Conservation (phyloP, 441 rosid species). For the Corymbia calophylla region DNA sequence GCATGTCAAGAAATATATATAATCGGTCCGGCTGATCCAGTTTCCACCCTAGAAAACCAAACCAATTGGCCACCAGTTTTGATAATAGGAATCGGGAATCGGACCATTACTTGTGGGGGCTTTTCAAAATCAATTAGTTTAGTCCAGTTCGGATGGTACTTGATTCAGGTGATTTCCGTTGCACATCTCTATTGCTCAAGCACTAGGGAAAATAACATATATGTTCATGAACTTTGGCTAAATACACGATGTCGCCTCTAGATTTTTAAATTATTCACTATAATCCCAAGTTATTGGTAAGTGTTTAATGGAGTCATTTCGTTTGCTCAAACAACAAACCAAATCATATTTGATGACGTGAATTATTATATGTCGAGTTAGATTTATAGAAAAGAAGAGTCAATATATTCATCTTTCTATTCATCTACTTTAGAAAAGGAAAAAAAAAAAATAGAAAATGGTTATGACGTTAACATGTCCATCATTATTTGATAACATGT, state of each 20-base stretch:
- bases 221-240: fast-evolving
- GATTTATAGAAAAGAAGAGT: background rate
- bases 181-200: background rate
- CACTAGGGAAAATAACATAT: background rate
- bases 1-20: no score
- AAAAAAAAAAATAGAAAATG: no score
- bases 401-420: background rate
- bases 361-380: background rate
- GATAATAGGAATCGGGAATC: no score
- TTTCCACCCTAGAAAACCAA: no score
- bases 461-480: background rate
- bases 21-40: no score
- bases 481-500: background rate
- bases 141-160: no score
- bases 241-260: fast-evolving
- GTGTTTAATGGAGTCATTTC: no score
- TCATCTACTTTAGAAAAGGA: background rate
- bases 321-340: background rate
- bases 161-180: no score
- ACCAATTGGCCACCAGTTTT: no score
- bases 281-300: background rate
- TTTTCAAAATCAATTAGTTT: no score
- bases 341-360: fast-evolving
- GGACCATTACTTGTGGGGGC: no score
- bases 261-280: background rate